Base-by-base conservation (phyloP, 2,329 filamentous ascomycete genomes). In the Alternaria alternata region DNA sequence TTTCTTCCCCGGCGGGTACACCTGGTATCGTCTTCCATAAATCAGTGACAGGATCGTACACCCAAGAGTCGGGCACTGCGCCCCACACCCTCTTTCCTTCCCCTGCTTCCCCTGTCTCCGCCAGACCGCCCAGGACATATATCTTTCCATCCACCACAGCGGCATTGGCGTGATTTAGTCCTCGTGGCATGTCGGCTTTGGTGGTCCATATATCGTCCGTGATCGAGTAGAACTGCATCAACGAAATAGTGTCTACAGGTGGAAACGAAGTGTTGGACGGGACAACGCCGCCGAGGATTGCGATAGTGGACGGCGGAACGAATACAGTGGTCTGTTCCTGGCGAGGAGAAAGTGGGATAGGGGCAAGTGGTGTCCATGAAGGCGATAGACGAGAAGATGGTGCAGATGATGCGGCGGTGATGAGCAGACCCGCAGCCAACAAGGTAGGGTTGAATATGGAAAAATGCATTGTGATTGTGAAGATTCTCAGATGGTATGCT, bases 271-370 rank as follows among this genome's bases (percentile, higher is more conserved):
- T 42, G 12, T 59, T 60, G n/a, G 39, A 48, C 4, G 63, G 65
- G 6, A 66, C 58, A 18, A 72, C 60, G 20, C 72, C 71, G 42
- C 71, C 70, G 7, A 75, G 43, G 30, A 73, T 68, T 16, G 53
- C 57, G 39, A 74, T 59, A 7, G 63, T 68, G 24, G 52, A 62
- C 5, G 66, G 69, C 9, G 64, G 60, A 3, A 72, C 51, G 47
- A 65, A 67, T 11, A 73, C 43, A 0, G 69, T 71, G 3, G 59
- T 63, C 47, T 74, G 71, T 57, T 74, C 71, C 64, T 74, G 71
- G n/a, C 68, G 62, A 12, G 70, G 39, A 2, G 41, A 30, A 8
- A 68, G 11, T 1, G 69, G 54, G n/a, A 70, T 64, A 26, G 61
- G 38, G 6, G 65, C 52, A 5, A 74, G 65, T 18, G 60, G n/a